These are phyloP conservation scores for Ophiostoma montium DNA, from an alignment of 2,329 filamentous ascomycete genomes.

Conservation along the genomic window DNA sequence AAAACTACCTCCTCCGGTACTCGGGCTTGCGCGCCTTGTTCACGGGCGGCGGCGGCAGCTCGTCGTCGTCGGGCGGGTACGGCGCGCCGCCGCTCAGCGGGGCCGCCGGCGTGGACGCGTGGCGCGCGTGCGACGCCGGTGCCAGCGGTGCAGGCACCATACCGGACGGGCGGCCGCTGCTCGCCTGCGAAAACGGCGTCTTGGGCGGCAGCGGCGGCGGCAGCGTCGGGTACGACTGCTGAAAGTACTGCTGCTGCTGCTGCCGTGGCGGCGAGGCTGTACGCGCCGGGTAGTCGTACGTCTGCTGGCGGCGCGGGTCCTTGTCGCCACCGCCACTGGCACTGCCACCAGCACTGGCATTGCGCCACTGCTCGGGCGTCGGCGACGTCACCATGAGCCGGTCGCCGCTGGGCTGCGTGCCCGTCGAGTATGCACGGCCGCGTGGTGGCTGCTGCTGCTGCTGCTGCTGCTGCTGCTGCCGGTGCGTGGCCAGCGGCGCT, in stretches of 20 bases:
- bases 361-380: conserved; percentile 44
- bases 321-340: too few relatives aligned
- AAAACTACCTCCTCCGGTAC: conserved; percentile 24
- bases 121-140: background rate
- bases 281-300: background rate
- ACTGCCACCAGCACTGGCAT: conserved; percentile 17
- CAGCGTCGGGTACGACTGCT: conserved; percentile 31
- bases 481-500: background rate
- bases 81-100: conserved; percentile 48
- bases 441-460: background rate
- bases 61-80: conserved; percentile 67
- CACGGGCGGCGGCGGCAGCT: conserved; percentile 70
- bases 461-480: background rate
- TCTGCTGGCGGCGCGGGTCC: background rate
- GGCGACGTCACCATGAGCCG: conserved; percentile 42
- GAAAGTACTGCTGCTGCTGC: conserved; percentile 26
- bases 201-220: conserved; percentile 67
- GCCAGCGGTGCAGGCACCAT: background rate
- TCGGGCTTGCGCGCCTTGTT: conserved; percentile 80
- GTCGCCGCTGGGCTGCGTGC: conserved; percentile 28
- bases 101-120: conserved; percentile 58
- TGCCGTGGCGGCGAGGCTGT: conserved; percentile 29
- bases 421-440: background rate
- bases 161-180: conserved; percentile 14
- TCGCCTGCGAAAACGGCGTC: conserved; percentile 50